Base-by-base conservation (phyloP, 495 filamentous ascomycete genomes). In the Tuber magnatum region DNA sequence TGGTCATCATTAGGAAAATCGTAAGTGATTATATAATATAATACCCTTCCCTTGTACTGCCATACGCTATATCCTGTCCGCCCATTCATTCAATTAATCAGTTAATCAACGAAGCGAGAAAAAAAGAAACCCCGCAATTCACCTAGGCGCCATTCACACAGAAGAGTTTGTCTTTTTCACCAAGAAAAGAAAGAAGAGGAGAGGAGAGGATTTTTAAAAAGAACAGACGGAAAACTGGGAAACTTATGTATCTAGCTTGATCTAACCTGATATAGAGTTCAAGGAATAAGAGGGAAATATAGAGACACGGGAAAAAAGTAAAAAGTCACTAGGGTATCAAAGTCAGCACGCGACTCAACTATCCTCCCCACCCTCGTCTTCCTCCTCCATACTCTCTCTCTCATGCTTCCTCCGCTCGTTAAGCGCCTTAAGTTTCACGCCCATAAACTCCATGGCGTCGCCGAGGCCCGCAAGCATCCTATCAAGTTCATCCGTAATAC, bases 401-500 rank as follows among this genome's bases (percentile, higher is more conserved):
- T 65, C 56, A 35, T 20, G 56, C 56, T 80, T 75, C 28, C 81
- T 75, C 72, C 75, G 74, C 32, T 72, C 74, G 20, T 73, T 71
- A 46, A 82, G 80, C 40, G 74, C 76, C 74, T 80, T 80, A 46
- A 82, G 70, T n/a, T 78, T 81, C 2, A 82, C 81, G 42, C 80
- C 81, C 78, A 82, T 80, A 41, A 82, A 81, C 73, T 82, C 81
- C 74, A 82, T 70, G n/a, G 81, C 78, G 68, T 86, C 85, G 35
- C 83, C 81, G 16, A 89, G 83, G 68, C 84, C 87, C 10, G 83
- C 86, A 43, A 90, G 79, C 61, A 89, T 79, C 8, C 88, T 81
- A 72, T 85, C 84, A 73, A 90, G 79, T 83, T 91, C 89, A 9
- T 86, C 85, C n/a, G 83, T 78, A 77, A 90, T 83, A 73, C 89